Conservation (phyloP, 2,329 filamentous ascomycete species). For the Magnaporthiopsis poae region DNA sequence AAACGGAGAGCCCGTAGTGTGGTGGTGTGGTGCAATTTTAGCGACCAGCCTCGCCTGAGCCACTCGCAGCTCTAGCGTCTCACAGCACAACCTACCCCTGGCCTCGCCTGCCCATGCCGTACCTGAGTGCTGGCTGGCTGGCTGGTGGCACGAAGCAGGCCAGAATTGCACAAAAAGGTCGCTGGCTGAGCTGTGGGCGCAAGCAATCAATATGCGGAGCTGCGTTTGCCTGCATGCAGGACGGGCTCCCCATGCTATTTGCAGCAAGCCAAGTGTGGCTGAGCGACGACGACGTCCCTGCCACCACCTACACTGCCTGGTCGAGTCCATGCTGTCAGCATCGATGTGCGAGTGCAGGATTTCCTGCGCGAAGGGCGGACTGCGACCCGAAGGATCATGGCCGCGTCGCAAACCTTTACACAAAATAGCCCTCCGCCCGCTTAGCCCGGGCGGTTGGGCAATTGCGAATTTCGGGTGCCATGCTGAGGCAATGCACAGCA, state of each 20-base stretch:
- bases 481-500: neutral
- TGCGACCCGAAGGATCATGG: neutral
- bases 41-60: neutral
- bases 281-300: neutral
- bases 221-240: neutral
- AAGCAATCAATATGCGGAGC: neutral
- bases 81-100: neutral
- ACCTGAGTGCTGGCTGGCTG: neutral
- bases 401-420: neutral
- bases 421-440: neutral
- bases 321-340: neutral
- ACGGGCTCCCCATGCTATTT: neutral
- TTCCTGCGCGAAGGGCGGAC: neutral
- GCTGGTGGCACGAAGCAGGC: neutral
- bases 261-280: slow-evolving; percentile 3
- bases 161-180: neutral
- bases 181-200: neutral
- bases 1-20: neutral
- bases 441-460: neutral
- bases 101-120: neutral
- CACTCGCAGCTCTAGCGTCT: neutral
- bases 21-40: neutral
- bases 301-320: neutral
- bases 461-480: neutral
- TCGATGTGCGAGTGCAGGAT: neutral